These are phyloP conservation scores for Malassezia sympodialis DNA, from an alignment of 1,284 basidiomycete species.

Conservation along the genomic window DNA sequence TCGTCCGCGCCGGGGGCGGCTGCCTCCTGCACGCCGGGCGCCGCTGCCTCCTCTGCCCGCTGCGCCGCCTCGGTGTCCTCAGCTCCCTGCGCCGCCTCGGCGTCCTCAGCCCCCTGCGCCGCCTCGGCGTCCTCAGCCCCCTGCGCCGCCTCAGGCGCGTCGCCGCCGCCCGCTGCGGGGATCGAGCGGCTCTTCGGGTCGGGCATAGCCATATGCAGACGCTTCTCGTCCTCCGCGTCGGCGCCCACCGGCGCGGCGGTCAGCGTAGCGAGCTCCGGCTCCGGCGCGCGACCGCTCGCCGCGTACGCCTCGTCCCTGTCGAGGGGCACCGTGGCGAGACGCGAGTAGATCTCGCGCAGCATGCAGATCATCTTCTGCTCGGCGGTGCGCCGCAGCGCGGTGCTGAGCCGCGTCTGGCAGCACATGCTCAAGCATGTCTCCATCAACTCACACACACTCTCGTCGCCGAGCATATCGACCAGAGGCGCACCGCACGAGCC, in stretches of 20 bases:
- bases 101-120: no score
- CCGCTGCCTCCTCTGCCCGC: neutral
- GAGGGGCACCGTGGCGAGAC: constrained; percentile 57
- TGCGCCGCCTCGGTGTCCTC: neutral
- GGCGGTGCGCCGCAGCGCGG: constrained; percentile 78
- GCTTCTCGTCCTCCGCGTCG: constrained; percentile 27
- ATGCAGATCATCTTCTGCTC: constrained; percentile 85
- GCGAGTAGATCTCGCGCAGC: constrained; percentile 68
- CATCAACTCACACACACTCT: constrained; percentile 94
- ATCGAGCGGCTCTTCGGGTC: constrained; percentile 45
- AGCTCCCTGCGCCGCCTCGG: constrained; percentile 1
- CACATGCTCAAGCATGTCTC: constrained; percentile 95
- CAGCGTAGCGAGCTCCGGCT: constrained; percentile 36
- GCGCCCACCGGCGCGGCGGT: constrained; percentile 30
- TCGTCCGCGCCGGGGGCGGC: no score
- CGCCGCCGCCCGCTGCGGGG: constrained; percentile 38
- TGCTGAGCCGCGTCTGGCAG: constrained; percentile 87
- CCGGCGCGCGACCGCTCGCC: constrained; percentile 21
- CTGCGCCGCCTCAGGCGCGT: constrained; percentile 21
- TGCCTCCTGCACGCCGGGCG: no score
- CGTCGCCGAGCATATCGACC: constrained; percentile 56
- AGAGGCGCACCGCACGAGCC: constrained; percentile 8
- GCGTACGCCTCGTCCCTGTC: constrained; percentile 36
- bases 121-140: constrained; percentile 2
- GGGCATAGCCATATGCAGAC: constrained; percentile 46